These are phyloP conservation scores for Talaromyces liani DNA, from an alignment of 495 filamentous ascomycete species.

Conservation along the genomic window DNA sequence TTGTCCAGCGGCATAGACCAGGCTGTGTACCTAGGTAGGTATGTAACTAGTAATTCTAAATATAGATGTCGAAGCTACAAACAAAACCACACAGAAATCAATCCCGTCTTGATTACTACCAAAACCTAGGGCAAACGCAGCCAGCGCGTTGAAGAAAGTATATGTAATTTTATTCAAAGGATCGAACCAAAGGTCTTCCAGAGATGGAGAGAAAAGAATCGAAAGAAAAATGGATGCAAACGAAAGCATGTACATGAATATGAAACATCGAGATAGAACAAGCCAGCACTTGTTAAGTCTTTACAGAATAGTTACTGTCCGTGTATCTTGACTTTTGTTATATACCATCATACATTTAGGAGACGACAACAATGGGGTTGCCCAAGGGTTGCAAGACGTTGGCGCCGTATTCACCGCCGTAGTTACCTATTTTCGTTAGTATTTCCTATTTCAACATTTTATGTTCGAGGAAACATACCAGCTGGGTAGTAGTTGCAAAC, in stretches of 20 bases:
- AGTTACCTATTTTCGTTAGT: constrained; percentile 51
- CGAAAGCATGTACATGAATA: constrained; percentile 4
- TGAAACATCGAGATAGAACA: neutral
- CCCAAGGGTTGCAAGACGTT: constrained; percentile 54
- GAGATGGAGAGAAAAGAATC: neutral
- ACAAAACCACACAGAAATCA: neutral
- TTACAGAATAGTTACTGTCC: neutral
- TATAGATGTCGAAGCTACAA: neutral
- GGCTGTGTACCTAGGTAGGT: too few relatives aligned
- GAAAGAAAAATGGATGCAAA: neutral
- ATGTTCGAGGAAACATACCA: constrained; percentile 34
- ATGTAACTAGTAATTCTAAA: too few relatives aligned
- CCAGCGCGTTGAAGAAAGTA: neutral
- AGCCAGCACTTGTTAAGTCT: neutral
- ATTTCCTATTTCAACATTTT: neutral
- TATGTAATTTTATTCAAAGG: neutral
- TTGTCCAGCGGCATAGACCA: too few relatives aligned
- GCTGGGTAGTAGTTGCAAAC: constrained; percentile 85
- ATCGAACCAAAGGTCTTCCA: neutral
- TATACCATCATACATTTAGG: neutral
- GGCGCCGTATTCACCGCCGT: constrained; percentile 51
- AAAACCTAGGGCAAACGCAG: neutral
- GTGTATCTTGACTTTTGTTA: neutral
- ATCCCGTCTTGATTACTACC: neutral
- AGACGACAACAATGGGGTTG: constrained; percentile 11